Conservation (phyloP, 2,329 filamentous ascomycete genomes). For the Pseudogymnoascus sp. region DNA sequence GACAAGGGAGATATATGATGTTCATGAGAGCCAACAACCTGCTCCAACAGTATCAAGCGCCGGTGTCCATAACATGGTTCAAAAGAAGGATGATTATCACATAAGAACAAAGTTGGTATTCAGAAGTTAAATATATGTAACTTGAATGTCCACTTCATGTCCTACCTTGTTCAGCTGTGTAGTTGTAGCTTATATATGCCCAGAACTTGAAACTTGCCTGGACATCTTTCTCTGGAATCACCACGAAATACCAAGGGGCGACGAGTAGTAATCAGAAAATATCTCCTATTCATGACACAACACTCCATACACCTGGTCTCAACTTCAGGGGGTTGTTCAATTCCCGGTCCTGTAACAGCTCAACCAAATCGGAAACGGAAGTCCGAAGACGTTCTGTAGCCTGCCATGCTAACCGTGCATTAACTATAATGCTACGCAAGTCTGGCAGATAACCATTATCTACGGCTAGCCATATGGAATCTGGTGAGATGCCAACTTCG, state of each 20-base stretch:
- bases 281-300: slow-evolving; percentile 8
- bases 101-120: slow-evolving; percentile 1
- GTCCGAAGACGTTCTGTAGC: slow-evolving; percentile 19
- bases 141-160: background rate
- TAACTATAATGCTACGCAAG: slow-evolving; percentile 27
- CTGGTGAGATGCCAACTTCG: slow-evolving; percentile 22
- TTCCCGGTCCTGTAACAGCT: slow-evolving; percentile 25
- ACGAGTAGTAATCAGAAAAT: background rate
- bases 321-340: slow-evolving; percentile 23
- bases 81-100: background rate
- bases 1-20: background rate
- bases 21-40: background rate
- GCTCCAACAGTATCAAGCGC: background rate
- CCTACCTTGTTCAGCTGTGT: background rate
- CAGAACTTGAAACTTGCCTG: background rate
- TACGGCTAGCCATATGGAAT: slow-evolving; percentile 23
- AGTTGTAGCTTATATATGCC: background rate
- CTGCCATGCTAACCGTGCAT: slow-evolving; percentile 26
- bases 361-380: slow-evolving; percentile 23
- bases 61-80: background rate
- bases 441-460: slow-evolving; percentile 22
- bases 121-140: background rate
- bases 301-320: slow-evolving; percentile 20
- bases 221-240: background rate
- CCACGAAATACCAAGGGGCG: background rate